phyloP scores from a whole-genome alignment of 495 filamentous ascomycete species.

The Lichenothelia convexa region DNA sequence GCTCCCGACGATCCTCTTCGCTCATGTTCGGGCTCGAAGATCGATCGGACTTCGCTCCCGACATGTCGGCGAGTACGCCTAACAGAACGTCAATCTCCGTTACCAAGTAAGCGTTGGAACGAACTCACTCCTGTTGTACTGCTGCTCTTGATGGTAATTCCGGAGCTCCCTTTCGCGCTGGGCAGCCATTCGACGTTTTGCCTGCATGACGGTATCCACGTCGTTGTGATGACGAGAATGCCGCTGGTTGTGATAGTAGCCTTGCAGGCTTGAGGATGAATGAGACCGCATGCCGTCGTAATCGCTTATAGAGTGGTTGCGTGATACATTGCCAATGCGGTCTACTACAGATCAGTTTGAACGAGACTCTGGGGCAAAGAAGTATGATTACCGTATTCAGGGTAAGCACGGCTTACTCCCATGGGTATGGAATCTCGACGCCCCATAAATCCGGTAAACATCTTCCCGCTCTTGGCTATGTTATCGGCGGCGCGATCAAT shows the following conservation, averaged over 20 bases:
- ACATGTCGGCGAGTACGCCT: conserved; percentile 71
- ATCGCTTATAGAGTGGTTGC: conserved; percentile 75
- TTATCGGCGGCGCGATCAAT: conserved; percentile 93
- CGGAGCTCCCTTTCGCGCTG: conserved; percentile 97
- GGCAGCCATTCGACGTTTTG: conserved; percentile 94
- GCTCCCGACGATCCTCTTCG: conserved; percentile 88
- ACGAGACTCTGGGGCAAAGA: conserved; percentile 1
- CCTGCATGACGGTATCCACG: conserved; percentile 96
- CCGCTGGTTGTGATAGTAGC: conserved; percentile 84
- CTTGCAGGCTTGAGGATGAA: conserved; percentile 67
- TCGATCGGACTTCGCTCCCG: conserved; percentile 69
- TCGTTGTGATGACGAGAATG: conserved; percentile 85
- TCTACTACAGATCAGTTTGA: conserved; percentile 24
- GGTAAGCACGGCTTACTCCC: conserved; percentile 42
- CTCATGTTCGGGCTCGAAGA: conserved; percentile 85
- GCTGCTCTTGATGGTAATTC: conserved; percentile 99
- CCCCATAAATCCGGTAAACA: conserved; percentile 56
- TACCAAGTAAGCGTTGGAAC: conserved; percentile 11
- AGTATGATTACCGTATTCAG: conserved; percentile 20
- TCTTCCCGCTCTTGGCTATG: conserved; percentile 85
- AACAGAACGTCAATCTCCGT: conserved; percentile 27
- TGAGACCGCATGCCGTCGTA: conserved; percentile 60
- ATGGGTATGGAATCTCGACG: conserved; percentile 77
- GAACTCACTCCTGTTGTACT: conserved; percentile 87
- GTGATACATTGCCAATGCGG: conserved; percentile 33